Evolutionary conservation across 2,329 filamentous ascomycete genomes (phyloP).

Genomic region (Phymatotrichopsis omnivora): DNA sequence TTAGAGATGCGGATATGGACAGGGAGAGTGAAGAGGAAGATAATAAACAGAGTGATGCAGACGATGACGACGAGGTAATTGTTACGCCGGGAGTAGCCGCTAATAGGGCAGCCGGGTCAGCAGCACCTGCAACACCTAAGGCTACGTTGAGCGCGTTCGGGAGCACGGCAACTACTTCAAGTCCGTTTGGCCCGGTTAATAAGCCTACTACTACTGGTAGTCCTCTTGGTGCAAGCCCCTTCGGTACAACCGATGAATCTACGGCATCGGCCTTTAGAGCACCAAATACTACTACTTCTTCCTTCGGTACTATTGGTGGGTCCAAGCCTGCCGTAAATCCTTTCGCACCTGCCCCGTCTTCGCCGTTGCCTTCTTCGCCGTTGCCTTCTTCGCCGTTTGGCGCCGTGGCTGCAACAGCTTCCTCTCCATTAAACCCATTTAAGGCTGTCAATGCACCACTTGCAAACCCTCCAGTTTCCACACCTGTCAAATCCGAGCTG

Average conservation of each 20-base stretch:
- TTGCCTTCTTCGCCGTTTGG: constrained; percentile 13
- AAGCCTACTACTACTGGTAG: not conserved
- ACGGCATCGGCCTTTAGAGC: not conserved
- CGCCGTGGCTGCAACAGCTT: not conserved
- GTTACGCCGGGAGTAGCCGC: constrained; percentile 10
- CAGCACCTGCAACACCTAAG: constrained; percentile 3
- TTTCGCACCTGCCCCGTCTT: not conserved
- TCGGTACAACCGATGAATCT: constrained; percentile 9
- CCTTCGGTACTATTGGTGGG: not conserved
- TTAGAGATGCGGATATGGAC: constrained; percentile 20
- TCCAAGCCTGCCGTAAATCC: not conserved
- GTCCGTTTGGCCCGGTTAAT: too few species aligned
- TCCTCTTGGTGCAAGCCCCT: constrained; percentile 2
- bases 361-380: not conserved
- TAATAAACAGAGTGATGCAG: constrained; percentile 16
- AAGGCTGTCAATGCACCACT: not conserved
- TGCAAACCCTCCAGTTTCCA: constrained; percentile 3
- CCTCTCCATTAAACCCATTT: too few species aligned
- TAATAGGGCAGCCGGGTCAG: constrained; percentile 2
- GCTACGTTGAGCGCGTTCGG: not conserved
- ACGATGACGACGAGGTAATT: constrained; percentile 19
- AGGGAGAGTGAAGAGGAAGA: constrained; percentile 20
- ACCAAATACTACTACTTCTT: not conserved
- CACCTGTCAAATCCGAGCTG: not conserved
- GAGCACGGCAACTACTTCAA: not conserved